Evolutionary conservation across 805 yeast species (phyloP), one percentile per base, ranked within the genome.

Genomic region (Myxozyma geophila): DNA sequence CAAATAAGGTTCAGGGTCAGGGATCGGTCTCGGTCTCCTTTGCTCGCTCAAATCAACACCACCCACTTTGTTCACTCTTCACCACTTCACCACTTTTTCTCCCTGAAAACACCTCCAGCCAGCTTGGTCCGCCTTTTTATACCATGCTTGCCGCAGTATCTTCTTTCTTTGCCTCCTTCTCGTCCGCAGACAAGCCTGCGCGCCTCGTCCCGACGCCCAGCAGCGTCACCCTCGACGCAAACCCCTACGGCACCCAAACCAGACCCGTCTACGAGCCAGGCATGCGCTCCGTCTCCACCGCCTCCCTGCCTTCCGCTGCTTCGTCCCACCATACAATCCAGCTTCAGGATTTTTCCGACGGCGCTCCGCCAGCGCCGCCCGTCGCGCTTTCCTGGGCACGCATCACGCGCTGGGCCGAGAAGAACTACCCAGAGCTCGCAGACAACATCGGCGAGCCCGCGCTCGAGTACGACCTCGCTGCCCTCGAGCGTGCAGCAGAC

Each of bases 321-420:
- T 46, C 66, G 2, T 17, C 49, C 23, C 59, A 54, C 35, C 58
- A 65, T 49, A 66, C 63, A 60, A 71, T 76, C 61, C 80, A 79
- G 70, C 74, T 76, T 57, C 76, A 59, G 66, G 80, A 66, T 67
- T 76, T 75, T 68, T 62, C 72, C 71, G 88, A 85, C 50, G 96
- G 96, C 54, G 87, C 89, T 33, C 78, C 80, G 13, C 76, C 79
- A 15, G 79, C 82, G n/a, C 79, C 79, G 8, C 86, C 93, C 59
- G 90, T 92, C 67, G 80, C 83, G 1, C 80, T 87, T 43, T 83
- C 97, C 12, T 93, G 98, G 98, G 83, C 89, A 67, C 92, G 92
- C 71, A 86, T 93, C 62, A 93, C 90, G 69, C 80, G 85, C 19
- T 93, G 98, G 97, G 79, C 93, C 19, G 81, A 83, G 41, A 84